Percentiles rank a stretch among this genome's conserved stretches.
Conservation (phyloP, 2,329 filamentous ascomycete species). For the Leptoxyphium fumago region DNA sequence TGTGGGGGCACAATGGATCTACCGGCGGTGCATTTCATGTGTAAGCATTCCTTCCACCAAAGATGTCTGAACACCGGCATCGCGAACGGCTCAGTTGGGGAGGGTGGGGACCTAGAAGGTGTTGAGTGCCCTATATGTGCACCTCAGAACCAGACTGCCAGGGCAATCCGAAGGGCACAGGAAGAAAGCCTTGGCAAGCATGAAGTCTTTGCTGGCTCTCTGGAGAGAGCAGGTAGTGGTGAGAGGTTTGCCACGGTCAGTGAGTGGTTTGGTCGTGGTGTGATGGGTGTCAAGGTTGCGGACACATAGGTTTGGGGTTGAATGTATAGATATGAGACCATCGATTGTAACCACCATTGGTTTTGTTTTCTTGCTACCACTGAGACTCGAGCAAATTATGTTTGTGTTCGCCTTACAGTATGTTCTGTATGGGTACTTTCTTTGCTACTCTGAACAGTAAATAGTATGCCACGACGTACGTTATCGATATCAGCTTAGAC, state of each 20-base stretch:
- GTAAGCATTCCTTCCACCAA: conserved; percentile 94
- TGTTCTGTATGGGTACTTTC: too few species aligned
- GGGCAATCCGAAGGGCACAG: conserved; percentile 73
- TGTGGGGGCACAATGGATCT: conserved; percentile 69
- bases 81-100: conserved; percentile 5
- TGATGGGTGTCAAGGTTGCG: conserved; percentile 47
- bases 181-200: conserved; percentile 75
- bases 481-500: too few species aligned
- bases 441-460: too few species aligned
- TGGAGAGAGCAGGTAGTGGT: conserved; percentile 24
- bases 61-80: conserved; percentile 54
- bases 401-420: too few species aligned
- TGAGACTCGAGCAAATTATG: too few species aligned
- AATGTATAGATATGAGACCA: too few species aligned
- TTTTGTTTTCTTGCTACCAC: too few species aligned
- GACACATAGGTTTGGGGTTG: background rate
- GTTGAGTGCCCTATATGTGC: conserved; percentile 80
- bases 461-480: too few species aligned
- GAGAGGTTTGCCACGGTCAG: conserved; percentile 84
- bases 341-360: too few species aligned
- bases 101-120: conserved; percentile 39
- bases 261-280: conserved; percentile 87
- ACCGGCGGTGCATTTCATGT: conserved; percentile 87
- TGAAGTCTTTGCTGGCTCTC: conserved; percentile 71
- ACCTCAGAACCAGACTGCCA: conserved; percentile 71